A percentile compares a stretch with the other conserved stretches of the same genome.
Evolutionary conservation across 2,329 filamentous ascomycete species (phyloP).

Genomic region (Bimuria novae-zelandiae): DNA sequence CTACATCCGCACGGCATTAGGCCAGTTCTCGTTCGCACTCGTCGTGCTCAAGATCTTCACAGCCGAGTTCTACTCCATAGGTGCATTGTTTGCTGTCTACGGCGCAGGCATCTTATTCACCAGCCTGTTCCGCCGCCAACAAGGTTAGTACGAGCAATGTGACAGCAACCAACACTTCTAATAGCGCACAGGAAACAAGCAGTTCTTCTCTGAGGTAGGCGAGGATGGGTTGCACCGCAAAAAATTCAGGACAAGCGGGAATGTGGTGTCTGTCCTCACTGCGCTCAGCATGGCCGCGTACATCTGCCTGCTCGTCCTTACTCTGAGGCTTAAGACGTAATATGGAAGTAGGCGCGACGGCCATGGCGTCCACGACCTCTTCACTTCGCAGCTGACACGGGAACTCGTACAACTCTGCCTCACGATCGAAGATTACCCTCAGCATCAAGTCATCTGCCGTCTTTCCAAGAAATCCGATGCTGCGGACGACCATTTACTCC

Average conservation of each 20-base stretch:
- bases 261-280: constrained; percentile 67
- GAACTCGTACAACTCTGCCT: not conserved
- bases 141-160: constrained; percentile 54
- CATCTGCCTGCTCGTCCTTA: constrained; percentile 63
- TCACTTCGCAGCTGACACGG: not conserved
- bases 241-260: constrained; percentile 68
- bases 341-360: constrained; percentile 1
- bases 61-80: constrained; percentile 92
- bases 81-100: constrained; percentile 93
- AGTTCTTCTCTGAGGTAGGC: constrained; percentile 77
- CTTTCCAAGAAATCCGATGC: constrained; percentile 10
- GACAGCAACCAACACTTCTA: constrained; percentile 13
- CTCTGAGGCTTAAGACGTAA: constrained; percentile 51
- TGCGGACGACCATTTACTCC: constrained; percentile 11
- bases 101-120: constrained; percentile 83
- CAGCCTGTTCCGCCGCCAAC: constrained; percentile 81
- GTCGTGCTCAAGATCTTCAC: constrained; percentile 97
- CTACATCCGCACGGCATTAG: constrained; percentile 91
- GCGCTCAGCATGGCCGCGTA: constrained; percentile 67
- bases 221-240: constrained; percentile 65
- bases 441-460: constrained; percentile 2
- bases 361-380: not conserved
- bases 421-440: constrained; percentile 1
- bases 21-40: constrained; percentile 92
- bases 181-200: constrained; percentile 66